phyloP scores from a whole-genome alignment of 2,329 filamentous ascomycete species.

The Neofusicoccum sp. region DNA sequence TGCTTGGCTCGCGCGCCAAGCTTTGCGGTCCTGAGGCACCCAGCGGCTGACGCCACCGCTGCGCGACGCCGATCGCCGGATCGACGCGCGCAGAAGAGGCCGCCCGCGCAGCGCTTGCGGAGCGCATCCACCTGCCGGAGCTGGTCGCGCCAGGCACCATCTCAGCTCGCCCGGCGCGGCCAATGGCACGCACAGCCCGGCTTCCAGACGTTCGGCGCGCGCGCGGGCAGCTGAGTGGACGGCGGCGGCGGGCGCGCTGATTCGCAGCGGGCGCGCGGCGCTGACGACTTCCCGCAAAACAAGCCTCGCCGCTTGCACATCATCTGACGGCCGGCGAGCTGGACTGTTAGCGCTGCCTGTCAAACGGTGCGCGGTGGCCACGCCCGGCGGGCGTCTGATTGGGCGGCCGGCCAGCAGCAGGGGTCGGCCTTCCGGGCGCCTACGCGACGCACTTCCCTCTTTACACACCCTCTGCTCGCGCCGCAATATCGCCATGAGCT shows the following conservation, averaged over 20 bases:
- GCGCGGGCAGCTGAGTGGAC: neutral
- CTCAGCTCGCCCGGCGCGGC: neutral
- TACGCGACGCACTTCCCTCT: constrained; percentile 5
- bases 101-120: neutral
- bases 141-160: neutral
- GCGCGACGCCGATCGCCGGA: neutral
- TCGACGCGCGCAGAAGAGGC: neutral
- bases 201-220: neutral
- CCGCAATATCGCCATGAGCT: constrained; percentile 9
- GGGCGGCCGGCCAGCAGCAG: neutral
- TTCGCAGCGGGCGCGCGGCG: neutral
- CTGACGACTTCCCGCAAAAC: neutral
- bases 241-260: neutral
- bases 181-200: neutral
- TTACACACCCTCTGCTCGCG: neutral
- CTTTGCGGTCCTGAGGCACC: neutral
- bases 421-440: neutral
- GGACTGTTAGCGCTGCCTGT: constrained; percentile 2
- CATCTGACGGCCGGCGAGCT: neutral
- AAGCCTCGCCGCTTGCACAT: neutral
- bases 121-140: neutral
- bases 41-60: neutral
- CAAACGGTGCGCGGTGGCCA: constrained; percentile 8
- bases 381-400: neutral
- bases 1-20: constrained; percentile 10